Evolutionary conservation across 1,139 yeast species (phyloP).

Genomic region (Geotrichum cucujoidarum): DNA sequence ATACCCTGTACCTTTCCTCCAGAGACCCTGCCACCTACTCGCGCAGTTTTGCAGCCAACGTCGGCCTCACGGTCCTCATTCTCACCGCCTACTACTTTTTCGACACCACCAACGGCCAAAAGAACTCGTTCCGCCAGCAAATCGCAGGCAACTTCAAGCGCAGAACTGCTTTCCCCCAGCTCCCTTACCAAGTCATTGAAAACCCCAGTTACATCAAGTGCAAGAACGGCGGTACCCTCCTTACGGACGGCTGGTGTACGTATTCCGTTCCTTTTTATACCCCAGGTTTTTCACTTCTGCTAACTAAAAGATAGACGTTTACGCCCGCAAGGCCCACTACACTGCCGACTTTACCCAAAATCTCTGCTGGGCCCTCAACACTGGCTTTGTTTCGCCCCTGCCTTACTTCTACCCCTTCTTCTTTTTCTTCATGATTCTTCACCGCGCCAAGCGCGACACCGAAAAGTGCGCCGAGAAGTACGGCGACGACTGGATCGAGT

Average conservation of each 20-base stretch:
- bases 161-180: conserved; percentile 88
- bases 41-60: conserved; percentile 60
- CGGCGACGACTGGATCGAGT: conserved; percentile 90
- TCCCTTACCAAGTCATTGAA: conserved; percentile 75
- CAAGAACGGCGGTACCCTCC: conserved; percentile 72
- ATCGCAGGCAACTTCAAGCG: conserved; percentile 71
- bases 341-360: conserved; percentile 91
- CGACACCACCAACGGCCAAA: conserved; percentile 93
- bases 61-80: conserved; percentile 51
- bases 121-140: conserved; percentile 84
- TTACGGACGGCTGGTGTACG: conserved; percentile 91
- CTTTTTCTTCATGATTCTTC: conserved; percentile 79
- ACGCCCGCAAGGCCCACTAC: conserved; percentile 91
- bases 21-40: conserved; percentile 79
- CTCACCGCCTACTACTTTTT: conserved; percentile 80
- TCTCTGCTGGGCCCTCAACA: conserved; percentile 83
- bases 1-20: conserved; percentile 74
- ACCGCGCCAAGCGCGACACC: conserved; percentile 83
- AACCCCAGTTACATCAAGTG: conserved; percentile 84
- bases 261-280: conserved; percentile 19
- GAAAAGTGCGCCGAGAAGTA: conserved; percentile 80
- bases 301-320: conserved; percentile 27
- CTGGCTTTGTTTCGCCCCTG: conserved; percentile 82
- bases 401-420: conserved; percentile 96
- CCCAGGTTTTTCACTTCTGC: conserved; percentile 2